Base-by-base conservation (phyloP, 2,329 filamentous ascomycete genomes). In the Fusarium sp. region DNA sequence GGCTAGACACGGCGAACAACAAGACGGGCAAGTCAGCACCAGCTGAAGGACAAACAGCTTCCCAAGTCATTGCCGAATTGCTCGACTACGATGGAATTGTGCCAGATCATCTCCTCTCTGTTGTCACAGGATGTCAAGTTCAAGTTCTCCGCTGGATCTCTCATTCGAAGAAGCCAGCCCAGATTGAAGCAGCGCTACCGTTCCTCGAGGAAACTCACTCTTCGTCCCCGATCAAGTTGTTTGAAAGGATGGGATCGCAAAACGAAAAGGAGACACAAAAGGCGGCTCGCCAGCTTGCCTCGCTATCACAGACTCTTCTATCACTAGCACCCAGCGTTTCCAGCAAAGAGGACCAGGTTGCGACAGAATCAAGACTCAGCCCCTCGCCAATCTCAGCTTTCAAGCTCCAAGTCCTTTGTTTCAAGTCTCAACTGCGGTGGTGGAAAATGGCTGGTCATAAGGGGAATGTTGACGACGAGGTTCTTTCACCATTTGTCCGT, bases 251-350 rank as follows among this genome's bases (percentile, higher is more conserved):
- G 7, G 85, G 85, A 0, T 82, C 84, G 63, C 80, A 81, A 56
- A 80, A 81, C 64, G 78, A 83, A 4, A 83, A 87, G 18, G 86
- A 88, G n/a, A 80, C 84, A 13, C 82, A 84, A 9, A 94, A 93
- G 78, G 85, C 87, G 20, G 86, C 89, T 11, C 90, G 89, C 4
- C 92, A 94, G 71, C 83, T 95, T 20, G 92, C 94, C 59, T 87
- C 86, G 0, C 79, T 94, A 2, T 90, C 92, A 0, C 91, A 93
- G 73, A 86, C 87, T 4, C 83, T 95, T 0, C 83, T 95, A 1
- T 88, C 90, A 1, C 82, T 95, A 1, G 89, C 91, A 31, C 93
- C 93, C 1, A 92, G 89, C 76, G 85, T 93, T n/a, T 90, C 92
- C 2, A 84, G 85, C 58, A 87, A 89, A 11, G 89, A 92, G 45